phyloP scores from a whole-genome alignment of 257 asterid species.

The Echites panduratus region DNA sequence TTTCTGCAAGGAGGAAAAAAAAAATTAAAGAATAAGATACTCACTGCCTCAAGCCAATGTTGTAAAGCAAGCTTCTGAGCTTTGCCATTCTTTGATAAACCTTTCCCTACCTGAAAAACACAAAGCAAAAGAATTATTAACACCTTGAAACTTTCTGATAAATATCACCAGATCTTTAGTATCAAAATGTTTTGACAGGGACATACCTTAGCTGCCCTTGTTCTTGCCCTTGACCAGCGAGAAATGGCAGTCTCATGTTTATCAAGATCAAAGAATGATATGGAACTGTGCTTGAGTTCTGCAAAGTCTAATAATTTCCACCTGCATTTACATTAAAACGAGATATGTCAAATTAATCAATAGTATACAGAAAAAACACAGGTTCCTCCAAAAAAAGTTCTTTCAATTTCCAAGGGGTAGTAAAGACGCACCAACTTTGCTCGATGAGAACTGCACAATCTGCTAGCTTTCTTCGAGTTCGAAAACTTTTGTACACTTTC shows the following conservation, averaged over 20 bases:
- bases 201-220: conserved; percentile 88
- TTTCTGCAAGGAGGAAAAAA: background rate
- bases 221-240: conserved; percentile 90
- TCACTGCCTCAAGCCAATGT: conserved; percentile 98
- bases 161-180: background rate
- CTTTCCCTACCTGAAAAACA: conserved; percentile 76
- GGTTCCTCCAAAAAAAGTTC: background rate
- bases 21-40: conserved; percentile 20
- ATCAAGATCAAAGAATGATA: conserved; percentile 79
- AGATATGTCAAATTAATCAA: background rate
- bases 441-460: conserved; percentile 92
- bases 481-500: conserved; percentile 84
- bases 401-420: background rate
- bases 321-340: conserved; percentile 13
- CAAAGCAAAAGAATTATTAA: conserved; percentile 10
- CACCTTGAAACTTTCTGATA: background rate
- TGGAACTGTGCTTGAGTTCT: conserved; percentile 84
- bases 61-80: conserved; percentile 92
- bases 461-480: conserved; percentile 85
- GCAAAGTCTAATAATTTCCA: conserved; percentile 92
- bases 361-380: background rate
- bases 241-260: conserved; percentile 88
- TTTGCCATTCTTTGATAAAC: conserved; percentile 72
- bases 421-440: conserved; percentile 60
- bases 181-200: background rate